These are phyloP conservation scores for Polychaeton citri DNA, from an alignment of 2,329 filamentous ascomycete species.

Conservation along the genomic window DNA sequence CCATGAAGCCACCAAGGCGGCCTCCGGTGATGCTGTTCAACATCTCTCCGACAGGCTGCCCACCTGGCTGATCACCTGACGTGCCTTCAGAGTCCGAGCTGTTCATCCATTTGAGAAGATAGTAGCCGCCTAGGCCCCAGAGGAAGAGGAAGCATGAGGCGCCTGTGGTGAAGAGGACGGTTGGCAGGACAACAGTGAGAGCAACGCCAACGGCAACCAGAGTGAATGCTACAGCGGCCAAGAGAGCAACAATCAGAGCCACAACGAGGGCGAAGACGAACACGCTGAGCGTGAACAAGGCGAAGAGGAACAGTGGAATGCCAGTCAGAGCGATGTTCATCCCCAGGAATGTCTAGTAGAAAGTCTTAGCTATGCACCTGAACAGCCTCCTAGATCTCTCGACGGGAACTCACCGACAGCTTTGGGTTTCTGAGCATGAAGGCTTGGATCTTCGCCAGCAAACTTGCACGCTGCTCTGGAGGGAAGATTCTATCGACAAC, in stretches of 20 bases:
- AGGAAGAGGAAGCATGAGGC: constrained; percentile 53
- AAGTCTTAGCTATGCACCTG: no score
- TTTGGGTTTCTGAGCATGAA: constrained; percentile 55
- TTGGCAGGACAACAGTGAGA: constrained; percentile 53
- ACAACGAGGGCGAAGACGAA: constrained; percentile 48
- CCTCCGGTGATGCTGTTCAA: constrained; percentile 28
- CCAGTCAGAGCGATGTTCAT: constrained; percentile 52
- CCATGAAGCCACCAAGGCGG: constrained; percentile 21
- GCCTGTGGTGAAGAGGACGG: constrained; percentile 51
- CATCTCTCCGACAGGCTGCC: constrained; percentile 26
- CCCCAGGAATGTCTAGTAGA: constrained; percentile 55
- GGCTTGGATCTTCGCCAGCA: constrained; percentile 38
- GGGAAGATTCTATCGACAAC: constrained; percentile 42
- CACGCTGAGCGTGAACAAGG: constrained; percentile 50
- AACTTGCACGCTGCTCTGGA: constrained; percentile 45
- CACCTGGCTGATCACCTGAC: constrained; percentile 10
- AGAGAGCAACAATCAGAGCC: constrained; percentile 40
- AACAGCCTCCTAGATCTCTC: background rate
- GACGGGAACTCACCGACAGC: constrained; percentile 44
- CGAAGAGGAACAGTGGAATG: constrained; percentile 56
- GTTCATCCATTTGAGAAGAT: constrained; percentile 30
- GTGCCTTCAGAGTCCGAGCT: constrained; percentile 13
- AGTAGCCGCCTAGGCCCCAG: constrained; percentile 51
- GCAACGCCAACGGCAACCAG: constrained; percentile 56
- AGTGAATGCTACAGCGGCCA: constrained; percentile 45